Base-by-base conservation (phyloP, 2,329 filamentous ascomycete species). In the Fusarium continuum region DNA sequence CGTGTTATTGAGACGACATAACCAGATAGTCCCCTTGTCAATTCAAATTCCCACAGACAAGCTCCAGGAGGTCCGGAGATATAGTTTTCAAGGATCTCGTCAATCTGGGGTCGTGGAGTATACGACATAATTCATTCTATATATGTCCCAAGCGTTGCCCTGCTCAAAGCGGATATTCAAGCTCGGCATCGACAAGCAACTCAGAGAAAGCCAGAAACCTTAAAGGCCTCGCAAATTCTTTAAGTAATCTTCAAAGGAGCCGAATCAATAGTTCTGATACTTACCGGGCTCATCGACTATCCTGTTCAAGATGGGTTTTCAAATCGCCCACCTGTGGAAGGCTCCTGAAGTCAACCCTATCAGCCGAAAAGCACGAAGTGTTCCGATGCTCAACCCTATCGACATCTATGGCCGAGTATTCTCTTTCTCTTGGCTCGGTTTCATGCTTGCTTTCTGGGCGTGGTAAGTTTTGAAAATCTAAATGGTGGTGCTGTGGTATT, bases 351-450 rank as follows among this genome's bases (percentile, higher is more conserved):
- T 96, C 78, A 96, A 96, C 75, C 91, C 92, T 9, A 85, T 92
- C 78, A 97, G 90, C 79, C 83, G 85, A 55, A 97, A 97, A 75
- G 93, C 93, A 49, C 87, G 85, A 58, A 91, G 91, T 0, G 86
- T 97, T 40, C 93, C 93, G 0, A 75, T 91, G 19, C 79, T 97
- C 61, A 96, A 96, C 74, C 85, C 89, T 0, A 73, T 93, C 69
- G 84, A 96, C 74, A 80, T 88, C 68, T 93, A 97, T 80, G 93
- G 92, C 31, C 85, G 92, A 7, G 92, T 95, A 0, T 96, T 96
- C 77, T 92, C 93, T 81, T 96, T 96, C 79, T 91, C 90, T 2
- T 95, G 91, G 88, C 83, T 93, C 41, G 91, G 91, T 3, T 95
- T 95, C 76, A 88, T 95, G 84, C 85, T 94, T 48, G 90, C 91